Conservation (phyloP, 2,329 filamentous ascomycete genomes). For the Fusarium graminum region DNA sequence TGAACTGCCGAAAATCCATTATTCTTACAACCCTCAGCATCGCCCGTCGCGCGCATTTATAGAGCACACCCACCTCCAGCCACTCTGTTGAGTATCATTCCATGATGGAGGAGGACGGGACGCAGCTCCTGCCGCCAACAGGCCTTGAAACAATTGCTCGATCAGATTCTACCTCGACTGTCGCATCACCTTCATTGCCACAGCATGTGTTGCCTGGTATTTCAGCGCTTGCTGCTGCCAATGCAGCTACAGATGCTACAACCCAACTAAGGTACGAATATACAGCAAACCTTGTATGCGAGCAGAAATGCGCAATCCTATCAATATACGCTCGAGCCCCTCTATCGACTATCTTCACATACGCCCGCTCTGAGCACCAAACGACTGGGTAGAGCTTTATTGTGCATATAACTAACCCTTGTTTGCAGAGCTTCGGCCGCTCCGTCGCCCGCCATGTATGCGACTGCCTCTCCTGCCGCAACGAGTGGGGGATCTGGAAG, state of each 20-base stretch:
- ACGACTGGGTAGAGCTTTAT: neutral
- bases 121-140: constrained; percentile 56
- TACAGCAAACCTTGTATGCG: constrained; percentile 4
- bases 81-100: neutral
- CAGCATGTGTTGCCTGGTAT: constrained; percentile 61
- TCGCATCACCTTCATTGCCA: constrained; percentile 56
- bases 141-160: constrained; percentile 63
- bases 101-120: constrained; percentile 62
- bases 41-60: constrained; percentile 14
- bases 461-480: constrained; percentile 56
- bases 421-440: constrained; percentile 38
- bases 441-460: constrained; percentile 46
- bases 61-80: neutral
- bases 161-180: constrained; percentile 63
- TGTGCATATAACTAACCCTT: constrained; percentile 38
- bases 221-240: constrained; percentile 59
- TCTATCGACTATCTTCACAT: neutral
- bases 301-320: neutral
- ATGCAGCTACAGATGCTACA: constrained; percentile 56
- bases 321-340: constrained; percentile 4
- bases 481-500: constrained; percentile 57
- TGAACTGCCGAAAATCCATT: constrained; percentile 12
- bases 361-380: neutral
- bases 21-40: constrained; percentile 9
- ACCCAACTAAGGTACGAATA: constrained; percentile 62